Evolutionary conservation across 352 stramenopile species (phyloP).

Genomic region (Pythium brassicae): DNA sequence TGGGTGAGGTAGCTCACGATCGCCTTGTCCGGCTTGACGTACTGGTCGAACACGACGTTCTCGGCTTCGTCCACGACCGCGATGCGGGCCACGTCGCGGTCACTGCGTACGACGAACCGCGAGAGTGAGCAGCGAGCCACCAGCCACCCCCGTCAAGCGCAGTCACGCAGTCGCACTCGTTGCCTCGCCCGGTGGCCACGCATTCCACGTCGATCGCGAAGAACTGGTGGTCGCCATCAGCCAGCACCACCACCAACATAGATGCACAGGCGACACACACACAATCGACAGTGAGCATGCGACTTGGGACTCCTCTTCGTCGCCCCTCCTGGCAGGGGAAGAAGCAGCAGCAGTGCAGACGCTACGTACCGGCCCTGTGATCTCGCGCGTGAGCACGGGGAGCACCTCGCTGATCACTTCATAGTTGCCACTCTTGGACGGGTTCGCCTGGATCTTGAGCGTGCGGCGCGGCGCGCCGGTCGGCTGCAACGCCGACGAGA

Average conservation of each 20-base stretch:
- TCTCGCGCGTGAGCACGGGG: conserved; percentile 68
- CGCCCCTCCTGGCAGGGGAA: too few relatives aligned
- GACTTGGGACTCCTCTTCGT: too few relatives aligned
- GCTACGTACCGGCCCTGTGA: conserved; percentile 63
- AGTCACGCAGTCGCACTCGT: conserved; percentile 31
- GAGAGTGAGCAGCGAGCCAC: not conserved
- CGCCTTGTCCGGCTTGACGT: conserved; percentile 81
- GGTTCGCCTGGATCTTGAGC: conserved; percentile 67
- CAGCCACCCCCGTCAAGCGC: not conserved
- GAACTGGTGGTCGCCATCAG: conserved; percentile 38
- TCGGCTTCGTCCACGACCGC: conserved; percentile 87
- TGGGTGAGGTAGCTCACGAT: conserved; percentile 91
- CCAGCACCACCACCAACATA: not conserved
- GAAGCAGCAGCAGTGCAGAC: not conserved
- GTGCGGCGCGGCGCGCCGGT: conserved; percentile 21
- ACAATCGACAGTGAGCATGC: too few relatives aligned
- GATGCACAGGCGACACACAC: not conserved
- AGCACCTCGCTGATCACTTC: conserved; percentile 76
- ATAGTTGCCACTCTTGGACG: conserved; percentile 52
- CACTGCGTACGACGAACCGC: conserved; percentile 27
- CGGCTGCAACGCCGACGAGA: conserved; percentile 1
- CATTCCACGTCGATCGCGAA: conserved; percentile 93
- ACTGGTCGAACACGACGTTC: conserved; percentile 80
- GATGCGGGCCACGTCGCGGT: conserved; percentile 88
- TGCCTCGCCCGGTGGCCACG: conserved; percentile 83